A percentile compares a stretch with the other conserved stretches of the same genome.
Evolutionary conservation across 352 stramenopile species (phyloP).

Genomic region (Phytophthora boehmeriae): DNA sequence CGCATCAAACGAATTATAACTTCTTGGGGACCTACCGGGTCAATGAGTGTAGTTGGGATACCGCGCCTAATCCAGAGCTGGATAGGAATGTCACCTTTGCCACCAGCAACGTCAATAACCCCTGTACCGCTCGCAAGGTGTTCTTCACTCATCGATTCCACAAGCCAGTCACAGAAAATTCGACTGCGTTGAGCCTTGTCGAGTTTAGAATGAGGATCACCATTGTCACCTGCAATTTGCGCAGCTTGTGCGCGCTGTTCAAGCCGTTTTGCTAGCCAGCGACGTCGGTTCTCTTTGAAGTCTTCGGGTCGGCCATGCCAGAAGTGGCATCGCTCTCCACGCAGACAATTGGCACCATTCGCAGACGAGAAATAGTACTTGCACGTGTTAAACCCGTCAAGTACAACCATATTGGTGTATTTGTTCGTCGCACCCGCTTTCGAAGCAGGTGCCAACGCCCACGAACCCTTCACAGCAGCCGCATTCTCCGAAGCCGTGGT

Average conservation of each 20-base stretch:
- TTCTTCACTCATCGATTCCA: slow-evolving; percentile 58
- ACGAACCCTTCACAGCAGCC: slow-evolving; percentile 43
- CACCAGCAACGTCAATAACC: slow-evolving; percentile 89
- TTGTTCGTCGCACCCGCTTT: slow-evolving; percentile 54
- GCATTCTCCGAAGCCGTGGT: not conserved
- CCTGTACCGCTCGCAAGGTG: slow-evolving; percentile 55
- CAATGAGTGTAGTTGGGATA: slow-evolving; percentile 84
- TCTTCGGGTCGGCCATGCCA: slow-evolving; percentile 71
- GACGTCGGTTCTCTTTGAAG: slow-evolving; percentile 65
- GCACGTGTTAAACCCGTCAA: slow-evolving; percentile 82
- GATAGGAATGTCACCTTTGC: slow-evolving; percentile 88
- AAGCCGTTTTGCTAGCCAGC: slow-evolving; percentile 73
- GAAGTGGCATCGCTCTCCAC: slow-evolving; percentile 79
- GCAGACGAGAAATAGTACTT: slow-evolving; percentile 89
- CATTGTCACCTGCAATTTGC: slow-evolving; percentile 64
- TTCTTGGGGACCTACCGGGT: slow-evolving; percentile 59
- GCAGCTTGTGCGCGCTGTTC: slow-evolving; percentile 61
- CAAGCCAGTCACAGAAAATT: slow-evolving; percentile 85
- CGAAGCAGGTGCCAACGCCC: slow-evolving; percentile 52
- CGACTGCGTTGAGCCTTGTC: slow-evolving; percentile 76
- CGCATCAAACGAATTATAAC: not conserved
- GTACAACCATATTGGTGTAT: slow-evolving; percentile 86
- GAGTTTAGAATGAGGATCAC: slow-evolving; percentile 70
- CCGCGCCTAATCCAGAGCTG: slow-evolving; percentile 81
- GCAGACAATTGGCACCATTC: slow-evolving; percentile 59